Conservation (phyloP, 106 monocot genomes). For the Iris macrosiphon region DNA sequence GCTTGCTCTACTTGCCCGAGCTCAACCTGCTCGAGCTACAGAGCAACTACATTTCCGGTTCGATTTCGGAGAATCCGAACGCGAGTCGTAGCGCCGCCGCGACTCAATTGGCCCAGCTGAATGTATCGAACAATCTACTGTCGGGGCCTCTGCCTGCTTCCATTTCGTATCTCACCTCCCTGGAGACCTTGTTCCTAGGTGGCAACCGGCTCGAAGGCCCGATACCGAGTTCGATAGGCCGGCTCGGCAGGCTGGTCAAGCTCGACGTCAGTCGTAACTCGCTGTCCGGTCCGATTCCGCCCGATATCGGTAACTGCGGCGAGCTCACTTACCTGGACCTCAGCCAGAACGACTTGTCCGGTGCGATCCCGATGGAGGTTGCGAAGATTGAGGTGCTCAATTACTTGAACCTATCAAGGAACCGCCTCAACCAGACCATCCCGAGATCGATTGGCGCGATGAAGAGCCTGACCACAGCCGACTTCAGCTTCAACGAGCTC, state of each 20-base stretch:
- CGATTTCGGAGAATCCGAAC: constrained; percentile 16
- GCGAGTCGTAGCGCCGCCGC: constrained; percentile 6
- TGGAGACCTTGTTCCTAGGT: constrained; percentile 22
- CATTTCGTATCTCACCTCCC: constrained; percentile 13
- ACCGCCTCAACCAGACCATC: constrained; percentile 23
- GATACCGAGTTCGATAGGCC: constrained; percentile 20
- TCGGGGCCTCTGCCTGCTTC: constrained; percentile 23
- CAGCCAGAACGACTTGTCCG: constrained; percentile 23
- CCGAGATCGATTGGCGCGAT: constrained; percentile 27
- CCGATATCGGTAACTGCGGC: constrained; percentile 16
- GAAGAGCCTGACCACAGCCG: constrained; percentile 39
- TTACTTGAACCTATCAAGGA: constrained; percentile 34
- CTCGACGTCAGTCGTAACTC: constrained; percentile 34
- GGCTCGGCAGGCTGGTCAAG: constrained; percentile 15
- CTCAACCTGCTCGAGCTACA: constrained; percentile 27
- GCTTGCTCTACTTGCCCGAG: constrained; percentile 28
- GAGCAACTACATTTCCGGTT: constrained; percentile 36
- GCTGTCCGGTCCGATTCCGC: constrained; percentile 18
- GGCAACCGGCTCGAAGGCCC: constrained; percentile 25
- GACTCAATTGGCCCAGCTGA: constrained; percentile 23
- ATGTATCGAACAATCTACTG: constrained; percentile 32
- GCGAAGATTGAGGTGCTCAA: constrained; percentile 26
- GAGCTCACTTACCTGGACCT: constrained; percentile 28
- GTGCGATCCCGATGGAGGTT: constrained; percentile 11
- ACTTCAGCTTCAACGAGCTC: constrained; percentile 12